Evolutionary conservation across 371 early-diverging fungal genomes (phyloP).

Genomic region (Funneliformis caledonium): DNA sequence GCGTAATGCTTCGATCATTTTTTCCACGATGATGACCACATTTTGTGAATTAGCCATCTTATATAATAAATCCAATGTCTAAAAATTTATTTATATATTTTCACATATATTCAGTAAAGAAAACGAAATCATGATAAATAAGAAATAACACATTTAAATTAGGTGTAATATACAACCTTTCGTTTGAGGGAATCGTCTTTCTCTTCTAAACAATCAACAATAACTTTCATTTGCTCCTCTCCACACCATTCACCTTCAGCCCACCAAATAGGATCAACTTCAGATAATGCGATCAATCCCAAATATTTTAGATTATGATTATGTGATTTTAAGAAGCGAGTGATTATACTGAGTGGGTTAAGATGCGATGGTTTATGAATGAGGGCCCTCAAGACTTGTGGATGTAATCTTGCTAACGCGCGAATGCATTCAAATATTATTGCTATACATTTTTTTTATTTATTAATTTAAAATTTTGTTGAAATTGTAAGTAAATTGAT

Average conservation of each 20-base stretch:
- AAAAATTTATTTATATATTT: background rate
- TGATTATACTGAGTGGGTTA: constrained; percentile 47
- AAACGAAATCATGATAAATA: background rate
- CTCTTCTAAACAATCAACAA: constrained; percentile 38
- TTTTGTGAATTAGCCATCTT: constrained; percentile 37
- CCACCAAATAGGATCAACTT: constrained; percentile 48
- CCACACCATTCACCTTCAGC: constrained; percentile 39
- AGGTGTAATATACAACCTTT: background rate
- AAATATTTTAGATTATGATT: constrained; percentile 57
- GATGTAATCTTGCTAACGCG: constrained; percentile 44
- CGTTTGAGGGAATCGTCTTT: constrained; percentile 35
- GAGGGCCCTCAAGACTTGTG: constrained; percentile 39
- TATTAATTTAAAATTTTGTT: background rate
- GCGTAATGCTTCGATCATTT: constrained; percentile 23
- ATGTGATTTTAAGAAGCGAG: constrained; percentile 44
- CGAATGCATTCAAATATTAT: constrained; percentile 53
- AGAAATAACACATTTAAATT: background rate
- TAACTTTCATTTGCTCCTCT: constrained; percentile 35
- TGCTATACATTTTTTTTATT: constrained; percentile 42
- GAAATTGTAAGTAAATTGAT: background rate
- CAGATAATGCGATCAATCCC: constrained; percentile 48
- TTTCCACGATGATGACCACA: constrained; percentile 21
- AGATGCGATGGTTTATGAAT: constrained; percentile 26
- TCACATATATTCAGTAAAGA: background rate
- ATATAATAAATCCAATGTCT: constrained; percentile 38